Evolutionary conservation across 2,329 filamentous ascomycete species (phyloP).

Genomic region (Aureobasidium sp.): DNA sequence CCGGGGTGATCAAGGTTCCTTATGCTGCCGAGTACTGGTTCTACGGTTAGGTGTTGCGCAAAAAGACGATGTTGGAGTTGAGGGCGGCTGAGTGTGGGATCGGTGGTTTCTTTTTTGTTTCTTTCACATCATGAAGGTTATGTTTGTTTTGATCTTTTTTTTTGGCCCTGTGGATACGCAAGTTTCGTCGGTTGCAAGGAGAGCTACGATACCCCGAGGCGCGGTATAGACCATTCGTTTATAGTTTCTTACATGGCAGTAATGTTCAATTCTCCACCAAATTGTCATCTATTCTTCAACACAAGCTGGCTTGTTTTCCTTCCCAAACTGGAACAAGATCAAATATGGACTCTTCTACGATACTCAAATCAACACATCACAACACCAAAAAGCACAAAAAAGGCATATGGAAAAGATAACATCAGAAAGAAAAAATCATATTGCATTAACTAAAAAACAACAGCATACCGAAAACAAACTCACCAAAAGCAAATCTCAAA

Average conservation of each 20-base stretch:
- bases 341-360: not conserved
- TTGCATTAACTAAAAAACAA: not conserved
- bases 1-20: constrained; percentile 29
- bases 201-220: not conserved
- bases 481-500: not conserved
- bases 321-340: not conserved
- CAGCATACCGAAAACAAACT: not conserved
- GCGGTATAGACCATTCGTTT: not conserved
- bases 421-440: not conserved
- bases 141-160: not conserved
- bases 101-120: not conserved
- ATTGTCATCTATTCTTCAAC: too few species aligned
- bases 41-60: constrained; percentile 23
- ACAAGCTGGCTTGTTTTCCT: not conserved
- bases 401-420: not conserved
- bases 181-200: not conserved
- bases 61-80: not conserved
- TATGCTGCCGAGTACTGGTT: constrained; percentile 43
- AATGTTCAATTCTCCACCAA: not conserved
- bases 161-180: not conserved
- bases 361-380: not conserved
- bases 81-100: not conserved
- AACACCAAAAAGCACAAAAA: not conserved
- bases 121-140: not conserved
- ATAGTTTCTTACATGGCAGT: not conserved